A percentile compares a stretch with the other conserved stretches of the same genome.
Evolutionary conservation across 1,284 basidiomycete species (phyloP).

Genomic region (Rhodotorula sp.): DNA sequence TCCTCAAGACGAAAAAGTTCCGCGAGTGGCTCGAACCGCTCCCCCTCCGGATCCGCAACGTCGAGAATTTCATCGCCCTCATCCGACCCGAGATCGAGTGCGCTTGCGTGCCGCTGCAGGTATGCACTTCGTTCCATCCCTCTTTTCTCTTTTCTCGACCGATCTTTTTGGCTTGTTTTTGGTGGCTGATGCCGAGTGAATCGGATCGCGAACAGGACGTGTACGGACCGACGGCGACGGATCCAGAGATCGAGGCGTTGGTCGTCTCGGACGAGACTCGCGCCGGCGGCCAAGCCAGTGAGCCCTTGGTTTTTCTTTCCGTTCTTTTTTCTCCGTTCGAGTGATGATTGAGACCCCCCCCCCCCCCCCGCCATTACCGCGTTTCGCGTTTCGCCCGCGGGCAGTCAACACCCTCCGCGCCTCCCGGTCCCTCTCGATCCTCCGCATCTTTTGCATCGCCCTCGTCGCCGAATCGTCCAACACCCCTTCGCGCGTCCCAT

Average conservation of each 20-base stretch:
- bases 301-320: too few species aligned
- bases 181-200: neutral
- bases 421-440: conserved; percentile 1
- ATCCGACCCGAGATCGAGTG: conserved; percentile 65
- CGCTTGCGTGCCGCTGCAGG: conserved; percentile 65
- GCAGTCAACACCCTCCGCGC: conserved; percentile 38
- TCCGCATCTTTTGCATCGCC: conserved; percentile 37
- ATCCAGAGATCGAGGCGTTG: conserved; percentile 77
- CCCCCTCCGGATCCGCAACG: conserved; percentile 56
- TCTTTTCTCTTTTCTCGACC: too few species aligned
- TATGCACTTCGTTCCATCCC: conserved; percentile 2
- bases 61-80: conserved; percentile 64
- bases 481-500: too few species aligned
- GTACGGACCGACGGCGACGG: conserved; percentile 81
- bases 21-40: conserved; percentile 69
- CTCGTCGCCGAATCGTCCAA: conserved; percentile 25
- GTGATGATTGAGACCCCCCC: too few species aligned
- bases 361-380: too few species aligned
- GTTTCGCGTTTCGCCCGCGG: neutral
- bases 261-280: conserved; percentile 84
- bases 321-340: too few species aligned
- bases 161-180: too few species aligned
- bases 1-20: conserved; percentile 74
- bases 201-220: conserved; percentile 58
- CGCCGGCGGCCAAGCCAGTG: conserved; percentile 69